Evolutionary conservation across 2,329 filamentous ascomycete species (phyloP), one percentile per base, ranked within the genome.

Genomic region (Fusarium albidum): DNA sequence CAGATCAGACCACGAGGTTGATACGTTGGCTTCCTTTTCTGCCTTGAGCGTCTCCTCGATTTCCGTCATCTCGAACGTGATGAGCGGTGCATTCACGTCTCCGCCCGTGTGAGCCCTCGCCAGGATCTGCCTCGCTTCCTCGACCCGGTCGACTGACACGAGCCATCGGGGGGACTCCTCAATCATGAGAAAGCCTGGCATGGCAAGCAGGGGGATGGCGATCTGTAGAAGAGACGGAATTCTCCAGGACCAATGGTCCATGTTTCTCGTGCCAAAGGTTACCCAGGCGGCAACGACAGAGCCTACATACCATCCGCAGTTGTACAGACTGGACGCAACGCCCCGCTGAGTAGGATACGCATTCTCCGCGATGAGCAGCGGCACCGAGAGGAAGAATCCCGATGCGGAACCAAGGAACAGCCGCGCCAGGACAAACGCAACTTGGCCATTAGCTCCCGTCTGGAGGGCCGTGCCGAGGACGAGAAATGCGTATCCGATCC

Each of bases 71-170:
- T 67, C 68, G 49, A 61, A 67, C 10, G 44, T 55, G 31, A 62
- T 66, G 6, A 59, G 60, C n/a, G 35, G 61, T 26, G 44, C 64
- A 39, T 53, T 65, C 27, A 53, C 55, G 48, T 80, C 72, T 6
- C 77, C 77, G 52, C 76, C 73, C 9, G 71, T 73, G 46, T 80
- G 78, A 55, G 76, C 79, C 32, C 73, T 75, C 15, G 70, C 69
- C 0, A 79, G 55, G 17, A 73, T 68, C 2, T 54, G 21, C 2
- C 69, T 52, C 69, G 66, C 65, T 18, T 77, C 75, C 4, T 78
- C 70, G 4, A 59, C 52, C 8, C 73, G 67, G 37, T 73, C 74
- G 61, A 74, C 68, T 33, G 73, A 69, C 26, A 79, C 64, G 3
- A 68, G 55, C 57, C 55, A 68, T 12, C 65, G 58, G 1, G 65